Evolutionary conservation across 2,329 filamentous ascomycete species (phyloP), one percentile per base, ranked within the genome.

Genomic region (Fusarium dimerum): DNA sequence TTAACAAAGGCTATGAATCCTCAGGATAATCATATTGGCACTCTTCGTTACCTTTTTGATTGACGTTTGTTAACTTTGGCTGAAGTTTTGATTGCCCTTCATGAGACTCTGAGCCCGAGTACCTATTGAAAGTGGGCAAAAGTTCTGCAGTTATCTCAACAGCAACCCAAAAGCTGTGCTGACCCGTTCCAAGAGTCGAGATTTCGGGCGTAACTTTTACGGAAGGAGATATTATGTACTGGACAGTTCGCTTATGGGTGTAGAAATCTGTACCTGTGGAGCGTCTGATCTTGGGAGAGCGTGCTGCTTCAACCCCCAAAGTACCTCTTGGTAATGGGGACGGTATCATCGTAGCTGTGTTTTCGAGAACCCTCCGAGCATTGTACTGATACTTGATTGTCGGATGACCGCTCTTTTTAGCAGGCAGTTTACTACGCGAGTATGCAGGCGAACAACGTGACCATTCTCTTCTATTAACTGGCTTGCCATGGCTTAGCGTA

Each of bases 61-160:
- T 52, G 44, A 49, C 20, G 36, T 61, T 45, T 43, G 52, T 30
- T n/a, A 43, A 38, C 32, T 32, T 44, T 45, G 52, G n/a, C 15
- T 43, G 38, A 34, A 40, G 43, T 18, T 26, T 43, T 43, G 56
- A 45, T 40, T 45, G 56, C 42, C 52, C 42, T 34, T 18, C 18
- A 15, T 16, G 17, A 12, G 41, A 16, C 17, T 40, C 41, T n/a
- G 40, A 11, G 36, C 45, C 42, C n/a, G 16, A 6, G 11, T 26
- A 45, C 15, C 17, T 50, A 29, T 45, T 20, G n/a, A 43, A 17
- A 10, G 48, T 20, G 17, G 46, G 11, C 52, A 52, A 62, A 10
- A 47, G 51, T 43, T 73, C 73, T 9, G 73, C 72, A 13, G 71
- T 76, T 38, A 83, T 59, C 62, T 82, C 75, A 46, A 83, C 70